Base-by-base conservation (phyloP, 148 eudicot genomes). In the Nepenthes gracilis region DNA sequence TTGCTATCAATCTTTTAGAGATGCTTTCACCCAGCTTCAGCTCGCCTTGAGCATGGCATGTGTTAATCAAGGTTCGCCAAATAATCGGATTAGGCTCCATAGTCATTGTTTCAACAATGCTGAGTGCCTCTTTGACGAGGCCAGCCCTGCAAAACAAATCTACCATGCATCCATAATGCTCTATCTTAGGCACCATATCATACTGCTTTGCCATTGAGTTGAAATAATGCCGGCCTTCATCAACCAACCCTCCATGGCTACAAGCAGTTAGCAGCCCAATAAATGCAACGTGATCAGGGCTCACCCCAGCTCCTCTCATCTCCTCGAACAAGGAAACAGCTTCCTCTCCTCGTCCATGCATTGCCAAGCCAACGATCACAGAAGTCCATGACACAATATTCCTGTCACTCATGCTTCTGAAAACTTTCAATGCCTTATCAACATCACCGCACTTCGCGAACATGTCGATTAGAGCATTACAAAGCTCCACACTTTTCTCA, bases 101-200 rank as follows among this genome's bases (percentile, higher is more conserved):
- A 0, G 90, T 82, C 95, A 87, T 84, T 45, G 58, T 76, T 40
- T 80, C 60, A 38, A 84, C 71, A 61, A 84, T 72, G 36, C 77
- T 75, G 6, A 84, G 61, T 1, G 95, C 90, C 61, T 84, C 87
- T 49, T 66, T 70, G 0, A 84, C 77, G 7, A 64, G 73, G 47
- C 85, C 95, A 9, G 81, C 85, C 67, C 89, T 58, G 55, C 87
- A 72, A 5, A 87, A 71, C 60, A 87, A 53, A 75, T 87, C 95
- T 62, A 87, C 89, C 85, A 87, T 77, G 69, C 86, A 81, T 1
- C 86, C 95, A 52, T 84, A 87, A 63, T 87, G 95, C 70, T 87
- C 86, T 55, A 84, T 77, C 62, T 72, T 79, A 12, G 85, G 90
- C 6, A 56, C 35, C 36, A 82, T 65, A 6, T 52, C 70, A 59